phyloP scores from a whole-genome alignment of 73 alveolate species.

The Blepharisma japonicum region DNA sequence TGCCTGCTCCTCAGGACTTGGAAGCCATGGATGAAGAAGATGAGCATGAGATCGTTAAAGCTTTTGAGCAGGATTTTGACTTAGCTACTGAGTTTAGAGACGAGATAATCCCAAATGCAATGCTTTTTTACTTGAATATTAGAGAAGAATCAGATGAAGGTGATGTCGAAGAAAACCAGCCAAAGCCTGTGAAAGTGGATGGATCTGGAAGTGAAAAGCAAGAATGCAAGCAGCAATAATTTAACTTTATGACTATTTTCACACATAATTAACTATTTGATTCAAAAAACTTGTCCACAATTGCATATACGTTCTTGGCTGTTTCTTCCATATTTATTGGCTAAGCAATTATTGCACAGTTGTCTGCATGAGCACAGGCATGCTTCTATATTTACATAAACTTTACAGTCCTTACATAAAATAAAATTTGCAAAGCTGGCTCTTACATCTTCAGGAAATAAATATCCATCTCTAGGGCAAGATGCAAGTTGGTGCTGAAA shows the following conservation, averaged over 20 bases:
- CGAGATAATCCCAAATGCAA: conserved; percentile 19
- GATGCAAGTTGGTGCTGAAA: background rate
- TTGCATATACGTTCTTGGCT: no score
- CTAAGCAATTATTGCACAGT: no score
- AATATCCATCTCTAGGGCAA: background rate
- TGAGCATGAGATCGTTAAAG: background rate
- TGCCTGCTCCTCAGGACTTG: conserved; percentile 7
- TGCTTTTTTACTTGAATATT: background rate
- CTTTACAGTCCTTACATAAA: no score
- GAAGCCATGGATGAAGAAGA: conserved; percentile 5
- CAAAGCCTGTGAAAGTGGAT: background rate
- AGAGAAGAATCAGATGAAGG: background rate
- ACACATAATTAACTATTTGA: no score
- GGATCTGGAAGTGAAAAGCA: background rate
- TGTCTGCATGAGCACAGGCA: no score
- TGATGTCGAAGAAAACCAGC: background rate
- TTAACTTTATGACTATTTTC: background rate
- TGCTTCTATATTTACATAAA: no score
- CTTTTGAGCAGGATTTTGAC: conserved; percentile 23
- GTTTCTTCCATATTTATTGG: no score
- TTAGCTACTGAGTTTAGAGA: conserved; percentile 18
- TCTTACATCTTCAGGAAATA: no score
- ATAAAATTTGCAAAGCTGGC: no score
- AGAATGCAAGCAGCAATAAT: conserved; percentile 3
- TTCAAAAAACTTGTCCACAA: no score